Percentiles rank a stretch among this genome's conserved stretches.
phyloP scores from a whole-genome alignment of 2,329 filamentous ascomycete species.

The Cercospora berteroae region DNA sequence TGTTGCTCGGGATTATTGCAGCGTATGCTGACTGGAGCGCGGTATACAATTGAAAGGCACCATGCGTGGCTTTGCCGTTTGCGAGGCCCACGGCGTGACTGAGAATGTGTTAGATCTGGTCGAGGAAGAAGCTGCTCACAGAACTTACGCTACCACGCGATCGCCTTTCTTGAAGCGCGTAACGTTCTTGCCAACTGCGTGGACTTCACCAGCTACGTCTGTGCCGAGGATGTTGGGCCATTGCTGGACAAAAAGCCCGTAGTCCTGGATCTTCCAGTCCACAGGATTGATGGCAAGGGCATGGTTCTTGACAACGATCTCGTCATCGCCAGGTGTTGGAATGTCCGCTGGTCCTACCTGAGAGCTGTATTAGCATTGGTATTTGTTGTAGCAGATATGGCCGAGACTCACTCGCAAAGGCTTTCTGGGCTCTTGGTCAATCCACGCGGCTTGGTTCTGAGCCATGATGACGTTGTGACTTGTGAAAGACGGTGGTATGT shows the following conservation, averaged over 20 bases:
- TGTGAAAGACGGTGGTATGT: neutral
- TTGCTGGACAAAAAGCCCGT: slow-evolving; percentile 34
- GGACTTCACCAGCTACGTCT: slow-evolving; percentile 42
- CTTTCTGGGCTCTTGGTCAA: slow-evolving; percentile 26
- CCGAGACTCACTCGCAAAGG: slow-evolving; percentile 9
- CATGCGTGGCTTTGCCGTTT: slow-evolving; percentile 28
- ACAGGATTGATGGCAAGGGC: slow-evolving; percentile 43
- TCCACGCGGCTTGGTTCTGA: slow-evolving; percentile 35
- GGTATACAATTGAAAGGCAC: slow-evolving; percentile 40
- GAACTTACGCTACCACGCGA: slow-evolving; percentile 36
- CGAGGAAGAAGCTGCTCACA: neutral
- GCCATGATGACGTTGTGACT: neutral
- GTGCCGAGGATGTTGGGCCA: slow-evolving; percentile 40
- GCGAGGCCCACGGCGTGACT: slow-evolving; percentile 29
- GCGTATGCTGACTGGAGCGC: slow-evolving; percentile 33
- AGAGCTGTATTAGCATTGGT: neutral
- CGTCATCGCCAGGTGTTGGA: slow-evolving; percentile 35
- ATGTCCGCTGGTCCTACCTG: slow-evolving; percentile 34
- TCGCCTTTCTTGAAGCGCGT: slow-evolving; percentile 39
- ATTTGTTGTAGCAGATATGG: neutral
- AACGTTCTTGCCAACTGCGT: slow-evolving; percentile 38
- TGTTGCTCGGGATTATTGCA: slow-evolving; percentile 40
- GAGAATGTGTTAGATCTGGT: neutral
- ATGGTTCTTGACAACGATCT: slow-evolving; percentile 39
- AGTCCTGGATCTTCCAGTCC: slow-evolving; percentile 41